phyloP scores from a whole-genome alignment of 2,329 filamentous ascomycete genomes.

The Fonsecaea multimorphosa region DNA sequence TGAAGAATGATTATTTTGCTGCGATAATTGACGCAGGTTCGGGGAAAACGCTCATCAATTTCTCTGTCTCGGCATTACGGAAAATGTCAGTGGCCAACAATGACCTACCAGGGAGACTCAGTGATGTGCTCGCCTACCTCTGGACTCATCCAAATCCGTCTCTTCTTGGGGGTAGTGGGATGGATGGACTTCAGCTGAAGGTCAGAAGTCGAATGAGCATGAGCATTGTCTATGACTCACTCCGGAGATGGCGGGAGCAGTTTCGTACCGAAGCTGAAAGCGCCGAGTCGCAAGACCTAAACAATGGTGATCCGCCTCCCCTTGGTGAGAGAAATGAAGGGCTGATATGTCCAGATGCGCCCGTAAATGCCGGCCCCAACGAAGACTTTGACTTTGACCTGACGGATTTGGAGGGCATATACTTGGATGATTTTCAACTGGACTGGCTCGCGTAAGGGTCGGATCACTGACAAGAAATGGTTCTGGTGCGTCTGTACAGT shows the following conservation, averaged over 20 bases:
- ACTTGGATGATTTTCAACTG: slow-evolving; percentile 10
- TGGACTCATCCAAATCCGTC: slow-evolving; percentile 51
- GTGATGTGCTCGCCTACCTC: slow-evolving; percentile 68
- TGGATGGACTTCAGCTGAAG: slow-evolving; percentile 61
- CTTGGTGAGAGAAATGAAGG: background rate
- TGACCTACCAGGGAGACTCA: slow-evolving; percentile 67
- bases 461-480: background rate
- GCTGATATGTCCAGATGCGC: slow-evolving; percentile 3
- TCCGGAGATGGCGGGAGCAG: slow-evolving; percentile 73
- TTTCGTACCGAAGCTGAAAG: slow-evolving; percentile 42
- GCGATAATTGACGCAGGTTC: slow-evolving; percentile 51
- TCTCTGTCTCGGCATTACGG: slow-evolving; percentile 63
- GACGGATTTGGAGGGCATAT: slow-evolving; percentile 9
- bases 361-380: background rate
- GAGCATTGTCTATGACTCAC: slow-evolving; percentile 69
- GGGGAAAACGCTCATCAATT: slow-evolving; percentile 61
- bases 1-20: slow-evolving; percentile 69
- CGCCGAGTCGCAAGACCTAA: background rate
- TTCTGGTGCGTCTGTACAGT: background rate
- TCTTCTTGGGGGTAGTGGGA: slow-evolving; percentile 22
- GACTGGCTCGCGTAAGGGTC: slow-evolving; percentile 6
- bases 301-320: slow-evolving; percentile 4
- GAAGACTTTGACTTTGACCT: slow-evolving; percentile 12
- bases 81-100: slow-evolving; percentile 66
- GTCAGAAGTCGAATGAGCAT: slow-evolving; percentile 70